phyloP scores from a whole-genome alignment of 345 rosid genomes.

The Laguncularia racemosa region DNA sequence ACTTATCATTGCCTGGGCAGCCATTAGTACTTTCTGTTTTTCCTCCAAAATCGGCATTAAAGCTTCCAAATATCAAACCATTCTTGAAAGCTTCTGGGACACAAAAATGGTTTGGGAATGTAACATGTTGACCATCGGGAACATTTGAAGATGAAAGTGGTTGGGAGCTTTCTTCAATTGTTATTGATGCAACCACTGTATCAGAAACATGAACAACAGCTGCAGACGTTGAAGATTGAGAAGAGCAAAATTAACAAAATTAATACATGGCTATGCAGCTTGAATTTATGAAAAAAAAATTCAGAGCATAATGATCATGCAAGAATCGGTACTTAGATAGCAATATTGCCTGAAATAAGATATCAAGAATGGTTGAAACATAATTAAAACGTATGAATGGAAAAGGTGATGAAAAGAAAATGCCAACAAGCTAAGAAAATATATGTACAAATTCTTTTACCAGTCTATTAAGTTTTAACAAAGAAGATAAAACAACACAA shows the following conservation, averaged over 20 bases:
- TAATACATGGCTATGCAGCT: background rate
- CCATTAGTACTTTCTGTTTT: conserved; percentile 21
- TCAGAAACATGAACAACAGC: conserved; percentile 13
- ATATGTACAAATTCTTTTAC: too few species aligned
- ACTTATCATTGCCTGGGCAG: conserved; percentile 23
- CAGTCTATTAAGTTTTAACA: too few species aligned
- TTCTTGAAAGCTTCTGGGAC: conserved; percentile 57
- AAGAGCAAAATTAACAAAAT: background rate
- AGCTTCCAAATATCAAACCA: conserved; percentile 87
- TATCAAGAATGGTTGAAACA: background rate
- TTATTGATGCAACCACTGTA: conserved; percentile 20
- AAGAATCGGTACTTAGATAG: background rate
- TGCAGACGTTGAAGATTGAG: conserved; percentile 1
- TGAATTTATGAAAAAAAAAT: background rate
- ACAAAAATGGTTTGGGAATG: conserved; percentile 72
- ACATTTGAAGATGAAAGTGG: conserved; percentile 23
- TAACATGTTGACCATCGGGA: conserved; percentile 51
- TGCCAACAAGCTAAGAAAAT: too few species aligned
- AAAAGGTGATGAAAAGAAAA: too few species aligned
- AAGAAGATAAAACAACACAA: too few species aligned
- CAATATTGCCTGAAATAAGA: background rate
- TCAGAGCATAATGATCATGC: background rate
- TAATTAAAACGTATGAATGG: background rate
- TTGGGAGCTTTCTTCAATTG: conserved; percentile 24
- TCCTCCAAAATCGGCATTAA: conserved; percentile 37